Percentiles rank a stretch among this genome's conserved stretches.
Evolutionary conservation across 1,139 yeast genomes (phyloP).

Genomic region (Blastobotrys persicus): DNA sequence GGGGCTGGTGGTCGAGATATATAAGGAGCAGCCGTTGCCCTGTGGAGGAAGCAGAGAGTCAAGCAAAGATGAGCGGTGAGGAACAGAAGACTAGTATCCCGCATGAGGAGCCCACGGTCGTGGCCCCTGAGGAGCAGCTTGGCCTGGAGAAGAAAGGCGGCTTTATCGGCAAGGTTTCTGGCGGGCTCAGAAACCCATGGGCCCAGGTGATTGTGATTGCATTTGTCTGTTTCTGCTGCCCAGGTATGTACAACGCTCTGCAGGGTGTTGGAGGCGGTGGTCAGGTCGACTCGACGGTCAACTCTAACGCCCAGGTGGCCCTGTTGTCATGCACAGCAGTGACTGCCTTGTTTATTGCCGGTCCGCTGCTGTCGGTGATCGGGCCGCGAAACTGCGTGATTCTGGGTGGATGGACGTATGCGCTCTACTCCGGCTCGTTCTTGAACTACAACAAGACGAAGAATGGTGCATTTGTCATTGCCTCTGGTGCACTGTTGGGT

Average conservation of each 20-base stretch:
- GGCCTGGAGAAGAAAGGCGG: slow-evolving; percentile 13
- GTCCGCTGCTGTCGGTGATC: slow-evolving; percentile 53
- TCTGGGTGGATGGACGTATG: slow-evolving; percentile 58
- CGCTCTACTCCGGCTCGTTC: slow-evolving; percentile 55
- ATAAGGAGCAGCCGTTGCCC: too few relatives aligned
- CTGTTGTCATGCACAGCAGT: slow-evolving; percentile 48
- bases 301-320: slow-evolving; percentile 45
- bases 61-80: slow-evolving; percentile 1
- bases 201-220: slow-evolving; percentile 32
- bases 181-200: slow-evolving; percentile 24
- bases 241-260: slow-evolving; percentile 56
- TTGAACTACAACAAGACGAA: slow-evolving; percentile 48
- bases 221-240: slow-evolving; percentile 35
- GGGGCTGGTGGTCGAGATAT: too few relatives aligned
- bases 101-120: slow-evolving; percentile 14
- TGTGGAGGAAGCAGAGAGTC: too few relatives aligned
- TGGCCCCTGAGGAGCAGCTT: slow-evolving; percentile 3
- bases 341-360: slow-evolving; percentile 56
- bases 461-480: slow-evolving; percentile 55
- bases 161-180: slow-evolving; percentile 10
- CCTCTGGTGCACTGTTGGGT: slow-evolving; percentile 62
- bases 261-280: slow-evolving; percentile 54
- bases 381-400: slow-evolving; percentile 51
- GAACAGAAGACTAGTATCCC: slow-evolving; percentile 5
- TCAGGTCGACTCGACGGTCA: slow-evolving; percentile 42